Conservation (phyloP, 2,329 filamentous ascomycete species). For the Trichoderma sp. region DNA sequence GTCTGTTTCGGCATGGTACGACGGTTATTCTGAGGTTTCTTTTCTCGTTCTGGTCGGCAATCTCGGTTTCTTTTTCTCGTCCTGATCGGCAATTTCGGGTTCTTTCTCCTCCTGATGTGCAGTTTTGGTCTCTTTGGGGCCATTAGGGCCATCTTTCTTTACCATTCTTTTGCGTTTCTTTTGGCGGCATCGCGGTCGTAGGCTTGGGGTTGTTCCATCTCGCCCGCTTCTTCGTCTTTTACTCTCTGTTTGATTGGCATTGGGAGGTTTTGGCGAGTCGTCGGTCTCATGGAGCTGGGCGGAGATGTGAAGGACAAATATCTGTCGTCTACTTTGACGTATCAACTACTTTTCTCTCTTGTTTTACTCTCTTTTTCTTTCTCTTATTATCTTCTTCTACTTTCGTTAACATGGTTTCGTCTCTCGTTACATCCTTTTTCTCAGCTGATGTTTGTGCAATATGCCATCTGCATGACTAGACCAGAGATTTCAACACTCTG, state of each 20-base stretch:
- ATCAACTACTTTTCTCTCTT: neutral
- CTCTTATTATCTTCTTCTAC: neutral
- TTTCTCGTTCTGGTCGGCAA: too few relatives aligned
- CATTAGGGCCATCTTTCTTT: neutral
- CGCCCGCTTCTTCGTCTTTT: neutral
- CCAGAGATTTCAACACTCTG: neutral
- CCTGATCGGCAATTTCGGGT: too few relatives aligned
- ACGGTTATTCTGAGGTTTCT: too few relatives aligned
- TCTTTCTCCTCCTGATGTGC: neutral
- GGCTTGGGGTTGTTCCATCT: neutral
- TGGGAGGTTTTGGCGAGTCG: neutral
- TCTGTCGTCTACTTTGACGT: slow-evolving; percentile 13
- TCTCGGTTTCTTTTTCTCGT: too few relatives aligned
- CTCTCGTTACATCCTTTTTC: neutral
- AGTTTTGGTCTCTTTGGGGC: neutral
- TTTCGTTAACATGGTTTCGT: neutral
- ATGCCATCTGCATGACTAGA: slow-evolving; percentile 8
- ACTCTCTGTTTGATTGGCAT: neutral
- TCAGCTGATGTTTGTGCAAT: slow-evolving; percentile 6
- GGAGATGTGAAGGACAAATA: slow-evolving; percentile 18
- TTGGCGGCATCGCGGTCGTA: neutral
- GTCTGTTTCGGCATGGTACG: too few relatives aligned
- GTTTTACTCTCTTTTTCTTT: neutral
- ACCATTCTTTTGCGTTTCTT: neutral
- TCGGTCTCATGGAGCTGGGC: slow-evolving; percentile 4